These are phyloP conservation scores for Atkinsonella hypoxylon DNA, from an alignment of 2,329 filamentous ascomycete species.

Conservation along the genomic window DNA sequence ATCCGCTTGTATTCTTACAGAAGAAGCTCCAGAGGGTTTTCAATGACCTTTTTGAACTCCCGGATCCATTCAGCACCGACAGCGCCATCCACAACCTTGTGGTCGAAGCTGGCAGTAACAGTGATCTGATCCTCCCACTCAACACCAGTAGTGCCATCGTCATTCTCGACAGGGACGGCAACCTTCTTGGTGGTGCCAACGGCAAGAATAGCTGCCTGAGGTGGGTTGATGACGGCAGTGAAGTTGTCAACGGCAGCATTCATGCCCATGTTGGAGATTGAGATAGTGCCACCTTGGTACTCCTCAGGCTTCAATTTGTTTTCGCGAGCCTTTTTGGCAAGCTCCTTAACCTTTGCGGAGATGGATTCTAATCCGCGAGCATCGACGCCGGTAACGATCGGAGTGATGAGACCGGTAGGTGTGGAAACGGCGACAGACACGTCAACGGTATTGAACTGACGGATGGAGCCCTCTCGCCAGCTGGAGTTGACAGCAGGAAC, in stretches of 20 bases:
- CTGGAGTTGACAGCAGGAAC: constrained; percentile 92
- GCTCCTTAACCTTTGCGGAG: constrained; percentile 83
- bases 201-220: constrained; percentile 88
- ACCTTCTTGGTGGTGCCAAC: constrained; percentile 95
- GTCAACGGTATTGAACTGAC: constrained; percentile 86
- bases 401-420: constrained; percentile 87
- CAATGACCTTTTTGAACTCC: constrained; percentile 93
- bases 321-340: constrained; percentile 90
- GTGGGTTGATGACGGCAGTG: constrained; percentile 97
- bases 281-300: constrained; percentile 98
- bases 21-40: constrained; percentile 92
- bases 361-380: constrained; percentile 79
- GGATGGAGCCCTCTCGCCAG: constrained; percentile 84
- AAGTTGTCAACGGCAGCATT: constrained; percentile 93
- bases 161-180: constrained; percentile 71
- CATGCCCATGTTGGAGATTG: constrained; percentile 99
- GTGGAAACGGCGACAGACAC: constrained; percentile 94
- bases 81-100: constrained; percentile 96
- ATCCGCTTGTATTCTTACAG: constrained; percentile 43
- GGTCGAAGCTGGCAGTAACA: constrained; percentile 92
- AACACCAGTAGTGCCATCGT: constrained; percentile 62
- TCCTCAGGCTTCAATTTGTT: constrained; percentile 99
- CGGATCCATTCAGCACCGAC: constrained; percentile 94
- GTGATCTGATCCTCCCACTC: constrained; percentile 97
- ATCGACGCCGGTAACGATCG: constrained; percentile 86